Conservation (phyloP, 208 protist genomes). For the Phytomonas sp. region DNA sequence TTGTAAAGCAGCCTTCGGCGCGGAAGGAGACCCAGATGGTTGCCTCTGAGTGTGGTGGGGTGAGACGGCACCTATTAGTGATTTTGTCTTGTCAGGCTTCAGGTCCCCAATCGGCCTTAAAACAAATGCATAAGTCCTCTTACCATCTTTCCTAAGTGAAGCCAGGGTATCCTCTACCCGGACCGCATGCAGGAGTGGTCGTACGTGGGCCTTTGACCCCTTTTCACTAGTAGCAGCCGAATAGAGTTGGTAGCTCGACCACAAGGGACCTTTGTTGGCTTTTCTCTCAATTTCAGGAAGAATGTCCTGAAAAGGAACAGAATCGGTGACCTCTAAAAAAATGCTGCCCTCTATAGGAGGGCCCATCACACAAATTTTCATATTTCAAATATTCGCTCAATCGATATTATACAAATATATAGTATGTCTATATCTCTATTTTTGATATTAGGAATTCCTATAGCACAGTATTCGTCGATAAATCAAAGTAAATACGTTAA, state of each 20-base stretch:
- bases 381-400: slow-evolving; percentile 1
- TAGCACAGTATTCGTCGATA: neutral
- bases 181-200: neutral
- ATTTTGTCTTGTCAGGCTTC: neutral
- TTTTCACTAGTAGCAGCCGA: neutral
- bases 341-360: slow-evolving; percentile 26
- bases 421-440: neutral
- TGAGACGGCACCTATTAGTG: neutral
- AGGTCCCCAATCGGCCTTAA: neutral
- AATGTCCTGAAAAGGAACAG: slow-evolving; percentile 37
- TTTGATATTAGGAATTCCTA: neutral
- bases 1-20: neutral
- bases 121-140: neutral
- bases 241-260: neutral
- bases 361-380: slow-evolving; percentile 52
- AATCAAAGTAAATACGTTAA: neutral
- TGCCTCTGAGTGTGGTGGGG: neutral
- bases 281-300: slow-evolving; percentile 42
- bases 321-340: slow-evolving; percentile 30
- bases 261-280: slow-evolving; percentile 14
- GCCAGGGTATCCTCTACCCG: neutral
- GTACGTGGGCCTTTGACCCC: neutral
- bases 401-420: neutral
- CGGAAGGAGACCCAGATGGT: neutral
- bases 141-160: neutral